Evolutionary conservation across 78 protist genomes (phyloP).

Genomic region (Polysphondylium violaceum): DNA sequence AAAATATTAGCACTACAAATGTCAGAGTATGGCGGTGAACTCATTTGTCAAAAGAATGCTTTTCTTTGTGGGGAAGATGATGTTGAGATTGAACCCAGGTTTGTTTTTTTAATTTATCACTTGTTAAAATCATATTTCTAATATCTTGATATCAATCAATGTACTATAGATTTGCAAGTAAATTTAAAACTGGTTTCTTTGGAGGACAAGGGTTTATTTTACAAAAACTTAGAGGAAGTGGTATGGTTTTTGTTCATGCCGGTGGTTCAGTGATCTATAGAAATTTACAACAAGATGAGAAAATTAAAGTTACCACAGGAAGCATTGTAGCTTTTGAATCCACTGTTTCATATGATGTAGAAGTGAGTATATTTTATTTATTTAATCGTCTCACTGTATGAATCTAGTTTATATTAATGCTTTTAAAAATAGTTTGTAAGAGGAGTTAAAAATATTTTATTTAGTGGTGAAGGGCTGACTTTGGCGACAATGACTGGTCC

Average conservation of each 20-base stretch:
- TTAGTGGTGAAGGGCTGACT: slow-evolving; percentile 56
- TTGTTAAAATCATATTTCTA: no score
- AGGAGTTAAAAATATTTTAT: slow-evolving; percentile 51
- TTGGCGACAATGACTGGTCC: slow-evolving; percentile 60
- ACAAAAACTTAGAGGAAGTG: slow-evolving; percentile 48
- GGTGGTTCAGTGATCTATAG: slow-evolving; percentile 56
- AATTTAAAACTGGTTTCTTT: slow-evolving; percentile 45
- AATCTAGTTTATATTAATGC: no score
- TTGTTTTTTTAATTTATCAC: no score
- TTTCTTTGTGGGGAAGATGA: slow-evolving; percentile 58
- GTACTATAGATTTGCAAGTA: slow-evolving; percentile 18
- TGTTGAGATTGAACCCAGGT: slow-evolving; percentile 51
- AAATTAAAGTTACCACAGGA: slow-evolving; percentile 46
- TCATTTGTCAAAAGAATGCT: slow-evolving; percentile 68
- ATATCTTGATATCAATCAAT: no score
- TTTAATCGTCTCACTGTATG: no score
- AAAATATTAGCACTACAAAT: slow-evolving; percentile 48
- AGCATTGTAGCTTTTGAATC: slow-evolving; percentile 63
- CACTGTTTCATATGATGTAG: slow-evolving; percentile 19
- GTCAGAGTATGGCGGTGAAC: slow-evolving; percentile 59
- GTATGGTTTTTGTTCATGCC: slow-evolving; percentile 60
- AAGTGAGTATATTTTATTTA: background rate
- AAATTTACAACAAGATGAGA: slow-evolving; percentile 6
- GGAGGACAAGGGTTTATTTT: slow-evolving; percentile 75
- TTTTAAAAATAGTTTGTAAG: slow-evolving; percentile 28